phyloP scores from a whole-genome alignment of 257 asterid species.

The Salvia miltiorrhiza region DNA sequence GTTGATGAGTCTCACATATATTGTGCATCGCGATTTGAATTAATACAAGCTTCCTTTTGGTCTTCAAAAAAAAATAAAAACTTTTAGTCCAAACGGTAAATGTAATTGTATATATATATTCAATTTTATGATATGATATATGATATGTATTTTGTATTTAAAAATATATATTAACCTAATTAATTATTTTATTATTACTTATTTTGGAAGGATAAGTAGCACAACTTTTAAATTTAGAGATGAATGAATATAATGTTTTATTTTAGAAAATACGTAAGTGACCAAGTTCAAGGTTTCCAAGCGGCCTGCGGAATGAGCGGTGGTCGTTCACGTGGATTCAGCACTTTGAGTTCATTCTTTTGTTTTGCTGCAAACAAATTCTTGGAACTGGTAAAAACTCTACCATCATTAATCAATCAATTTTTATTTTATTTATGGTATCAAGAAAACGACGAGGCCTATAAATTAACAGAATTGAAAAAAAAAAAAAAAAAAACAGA shows the following conservation, averaged over 20 bases:
- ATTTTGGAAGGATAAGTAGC: not conserved
- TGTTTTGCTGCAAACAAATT: conserved; percentile 5
- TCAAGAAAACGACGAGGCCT: not conserved
- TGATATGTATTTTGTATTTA: no score
- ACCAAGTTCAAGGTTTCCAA: conserved; percentile 18
- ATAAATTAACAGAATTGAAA: not conserved
- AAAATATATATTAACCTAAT: no score
- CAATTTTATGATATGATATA: no score
- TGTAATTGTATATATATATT: no score
- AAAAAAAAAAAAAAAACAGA: not conserved
- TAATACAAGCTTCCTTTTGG: no score
- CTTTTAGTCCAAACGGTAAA: no score
- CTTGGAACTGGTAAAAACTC: conserved; percentile 8
- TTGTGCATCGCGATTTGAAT: no score
- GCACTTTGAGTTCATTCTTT: not conserved
- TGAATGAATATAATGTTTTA: no score
- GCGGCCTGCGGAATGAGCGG: not conserved
- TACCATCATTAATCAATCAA: conserved; percentile 13
- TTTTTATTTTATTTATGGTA: not conserved
- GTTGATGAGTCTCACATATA: no score
- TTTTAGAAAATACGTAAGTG: not conserved
- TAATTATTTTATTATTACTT: no score
- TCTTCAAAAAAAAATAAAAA: no score
- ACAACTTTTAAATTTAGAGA: not conserved
- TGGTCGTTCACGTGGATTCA: conserved; percentile 21